Evolutionary conservation across 1,284 basidiomycete genomes (phyloP), one percentile per base, ranked within the genome.

Genomic region (Coriolopsis trogii): DNA sequence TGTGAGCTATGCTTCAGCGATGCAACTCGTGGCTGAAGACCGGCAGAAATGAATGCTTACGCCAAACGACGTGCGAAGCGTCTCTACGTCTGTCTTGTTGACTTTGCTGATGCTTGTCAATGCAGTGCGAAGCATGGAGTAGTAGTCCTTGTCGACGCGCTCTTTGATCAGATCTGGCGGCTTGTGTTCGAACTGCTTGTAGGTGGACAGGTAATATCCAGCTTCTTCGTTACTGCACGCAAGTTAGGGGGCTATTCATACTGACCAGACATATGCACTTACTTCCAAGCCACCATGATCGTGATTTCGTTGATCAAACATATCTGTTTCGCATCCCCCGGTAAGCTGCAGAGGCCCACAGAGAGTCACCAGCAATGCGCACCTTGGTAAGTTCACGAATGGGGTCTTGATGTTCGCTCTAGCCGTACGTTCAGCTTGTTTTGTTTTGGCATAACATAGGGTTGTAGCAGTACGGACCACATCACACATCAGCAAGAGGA

Each of bases 81-180:
- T 97, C 69, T 95, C 86, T 1, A 96, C 94, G 65, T 99, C 97
- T 0, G 96, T 98, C 76, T 96, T 98, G 74, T 99, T 99, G 51
- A 99, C 89, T 61, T 93, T 95, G 63, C 84, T 89, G 58, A 98
- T 91, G 59, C 85, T 87, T 0, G 96, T 99, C 29, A 99, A 75
- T 0, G 92, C 83, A n/a, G 85, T 84, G 33, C 91, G 89, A 12
- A 98, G 72, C 62, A 94, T 81, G 5, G 91, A 84, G 55, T 81
- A 71, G 65, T 97, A 95, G 62, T 92, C 90, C 61, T 95, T 93
- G 66, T 95, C 93, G 5, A 93, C 78, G 23, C 93, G 86, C 68
- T 98, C 95, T 69, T 95, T 96, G 72, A 99, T 95, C 59, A 93
- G 73, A 65, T 95, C 91, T 4, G 96, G 95, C 3, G 95, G 85